phyloP scores from a whole-genome alignment of 2,329 filamentous ascomycete genomes.

The Arthrobotrys entomopaga region DNA sequence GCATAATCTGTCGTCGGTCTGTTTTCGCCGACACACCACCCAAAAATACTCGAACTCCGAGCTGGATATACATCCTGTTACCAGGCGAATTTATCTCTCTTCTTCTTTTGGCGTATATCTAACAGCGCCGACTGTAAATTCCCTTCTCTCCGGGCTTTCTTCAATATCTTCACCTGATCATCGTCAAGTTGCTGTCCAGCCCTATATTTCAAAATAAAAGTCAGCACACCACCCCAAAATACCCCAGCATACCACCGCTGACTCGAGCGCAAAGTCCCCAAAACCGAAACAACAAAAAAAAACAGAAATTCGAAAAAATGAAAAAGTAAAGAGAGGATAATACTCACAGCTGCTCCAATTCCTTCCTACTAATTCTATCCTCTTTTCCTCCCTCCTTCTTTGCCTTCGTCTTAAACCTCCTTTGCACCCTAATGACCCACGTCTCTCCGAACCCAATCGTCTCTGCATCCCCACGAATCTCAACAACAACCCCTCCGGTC shows the following conservation, averaged over 20 bases:
- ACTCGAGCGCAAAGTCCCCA: neutral
- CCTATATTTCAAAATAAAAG: conserved; percentile 28
- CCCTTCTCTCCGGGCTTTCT: conserved; percentile 81
- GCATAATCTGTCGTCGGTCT: too few relatives aligned
- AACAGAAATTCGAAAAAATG: conserved; percentile 4
- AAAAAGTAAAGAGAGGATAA: neutral
- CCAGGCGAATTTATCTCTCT: conserved; percentile 82
- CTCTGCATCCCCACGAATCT: conserved; percentile 58
- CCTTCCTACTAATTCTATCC: conserved; percentile 85
- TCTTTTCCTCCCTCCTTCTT: conserved; percentile 78
- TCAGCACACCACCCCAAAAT: conserved; percentile 21
- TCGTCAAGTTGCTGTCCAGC: conserved; percentile 80
- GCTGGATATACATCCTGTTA: conserved; percentile 24
- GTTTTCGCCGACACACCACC: neutral
- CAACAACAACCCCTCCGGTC: conserved; percentile 55
- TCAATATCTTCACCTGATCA: conserved; percentile 84
- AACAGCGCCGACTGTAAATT: conserved; percentile 88
- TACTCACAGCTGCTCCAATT: conserved; percentile 73
- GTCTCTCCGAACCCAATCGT: conserved; percentile 58
- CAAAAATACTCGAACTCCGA: neutral
- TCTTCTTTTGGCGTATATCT: conserved; percentile 80
- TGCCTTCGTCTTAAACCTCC: conserved; percentile 58
- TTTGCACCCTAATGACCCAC: conserved; percentile 58
- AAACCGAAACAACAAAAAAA: conserved; percentile 12
- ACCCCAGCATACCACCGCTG: conserved; percentile 11